These are phyloP conservation scores for Bruguiera parviflora DNA, from an alignment of 345 rosid species.

Conservation along the genomic window DNA sequence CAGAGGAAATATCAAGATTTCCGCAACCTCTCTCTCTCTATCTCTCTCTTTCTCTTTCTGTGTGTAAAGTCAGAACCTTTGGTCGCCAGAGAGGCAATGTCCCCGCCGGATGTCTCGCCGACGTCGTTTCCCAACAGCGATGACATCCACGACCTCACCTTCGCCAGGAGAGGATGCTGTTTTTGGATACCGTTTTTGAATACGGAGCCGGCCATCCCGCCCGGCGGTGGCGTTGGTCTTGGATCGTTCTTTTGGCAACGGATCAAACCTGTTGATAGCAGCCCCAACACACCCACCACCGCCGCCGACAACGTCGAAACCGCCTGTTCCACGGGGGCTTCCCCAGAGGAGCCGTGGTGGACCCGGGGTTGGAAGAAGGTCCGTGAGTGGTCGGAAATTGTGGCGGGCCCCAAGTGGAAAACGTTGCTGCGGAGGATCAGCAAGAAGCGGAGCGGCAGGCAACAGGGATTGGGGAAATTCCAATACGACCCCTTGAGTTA, in stretches of 20 bases:
- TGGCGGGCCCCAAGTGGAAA: conserved; percentile 55
- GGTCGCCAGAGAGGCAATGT: conserved; percentile 17
- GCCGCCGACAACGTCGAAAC: neutral
- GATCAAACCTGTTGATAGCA: conserved; percentile 27
- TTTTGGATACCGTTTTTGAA: conserved; percentile 32
- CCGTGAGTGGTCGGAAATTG: conserved; percentile 51
- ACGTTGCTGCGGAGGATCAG: conserved; percentile 39
- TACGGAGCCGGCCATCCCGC: neutral
- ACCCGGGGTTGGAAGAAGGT: conserved; percentile 40
- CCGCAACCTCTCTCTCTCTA: neutral
- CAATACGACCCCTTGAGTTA: neutral
- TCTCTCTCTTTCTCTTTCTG: conserved; percentile 13
- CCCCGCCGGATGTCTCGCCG: conserved; percentile 16
- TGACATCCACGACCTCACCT: conserved; percentile 33
- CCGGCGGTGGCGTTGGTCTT: neutral
- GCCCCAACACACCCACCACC: neutral
- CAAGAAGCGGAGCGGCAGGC: neutral
- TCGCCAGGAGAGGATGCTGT: conserved; percentile 39
- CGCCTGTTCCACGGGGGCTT: neutral
- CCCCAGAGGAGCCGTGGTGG: conserved; percentile 33
- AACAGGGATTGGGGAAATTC: neutral
- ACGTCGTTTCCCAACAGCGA: conserved; percentile 20
- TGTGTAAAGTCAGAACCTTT: neutral
- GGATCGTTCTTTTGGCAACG: conserved; percentile 49
- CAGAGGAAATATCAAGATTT: conserved; percentile 4